Evolutionary conservation across 495 filamentous ascomycete species (phyloP), one percentile per base, ranked within the genome.

Genomic region (Hypoxylon cercidicola): DNA sequence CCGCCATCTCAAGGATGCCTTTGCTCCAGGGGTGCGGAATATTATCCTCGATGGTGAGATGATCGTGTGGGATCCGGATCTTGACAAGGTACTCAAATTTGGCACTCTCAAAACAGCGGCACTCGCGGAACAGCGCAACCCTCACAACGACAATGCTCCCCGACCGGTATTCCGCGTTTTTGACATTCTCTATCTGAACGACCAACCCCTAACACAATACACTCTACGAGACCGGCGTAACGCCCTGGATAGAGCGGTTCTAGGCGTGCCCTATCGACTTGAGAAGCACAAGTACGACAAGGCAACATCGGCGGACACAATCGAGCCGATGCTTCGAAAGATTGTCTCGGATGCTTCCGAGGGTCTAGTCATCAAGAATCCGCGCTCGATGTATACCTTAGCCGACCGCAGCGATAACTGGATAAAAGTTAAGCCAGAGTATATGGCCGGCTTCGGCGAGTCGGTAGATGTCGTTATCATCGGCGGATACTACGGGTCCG

Each of bases 361-460:
- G 74, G 95, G 95, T 4, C 79, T 99, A 6, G 93, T 99, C 0
- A 78, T 99, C 56, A 99, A 99, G 78, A 98, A 97, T 69, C 95
- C 95, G 4, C 82, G 90, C 11, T 95, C 93, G 2, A 79, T 85
- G 47, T 99, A 99, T 72, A 85, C 88, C 21, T 80, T 97, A 28
- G 97, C 97, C 74, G 90, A 93, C 64, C 90, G 95, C 25, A 95
- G 95, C 70, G 92, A 97, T 69, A 90, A 96, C 79, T 99, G 95
- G 95, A 91, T 98, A 81, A 99, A 99, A 74, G 93, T 99, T 16
- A 99, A 99, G 73, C 95, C 95, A 4, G 95, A 99, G 60, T 99
- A 99, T 77, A 97, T 99, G 95, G 88, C 87, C 20, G 95, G 97
- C 64, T 97, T 93, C 72, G 95, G 95, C 55, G 95, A 99, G 76